A percentile compares a stretch with the other conserved stretches of the same genome.
These are phyloP conservation scores for Euphorbia tirucalli DNA, from an alignment of 345 rosid species.

Conservation along the genomic window DNA sequence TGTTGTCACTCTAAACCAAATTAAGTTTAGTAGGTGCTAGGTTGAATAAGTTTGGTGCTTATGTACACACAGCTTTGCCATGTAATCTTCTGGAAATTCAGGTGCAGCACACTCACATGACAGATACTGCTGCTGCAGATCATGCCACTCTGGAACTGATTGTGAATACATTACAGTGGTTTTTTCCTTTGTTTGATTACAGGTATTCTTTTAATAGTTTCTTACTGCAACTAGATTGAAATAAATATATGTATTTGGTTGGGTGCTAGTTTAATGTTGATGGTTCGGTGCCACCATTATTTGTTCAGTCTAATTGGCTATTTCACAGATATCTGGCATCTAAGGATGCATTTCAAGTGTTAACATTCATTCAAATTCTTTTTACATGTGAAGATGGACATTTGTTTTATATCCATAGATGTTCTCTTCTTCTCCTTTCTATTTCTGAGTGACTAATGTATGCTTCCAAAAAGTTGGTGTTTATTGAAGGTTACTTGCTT, in stretches of 20 bases:
- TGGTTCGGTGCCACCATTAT: conserved; percentile 7
- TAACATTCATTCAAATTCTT: not conserved
- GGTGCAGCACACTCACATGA: conserved; percentile 96
- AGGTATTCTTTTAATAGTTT: conserved; percentile 42
- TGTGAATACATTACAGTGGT: conserved; percentile 73
- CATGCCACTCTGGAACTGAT: conserved; percentile 72
- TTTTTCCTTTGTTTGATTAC: conserved; percentile 92
- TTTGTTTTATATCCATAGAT: not conserved
- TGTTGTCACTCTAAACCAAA: conserved; percentile 19
- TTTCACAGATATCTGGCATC: not conserved
- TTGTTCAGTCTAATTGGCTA: not conserved
- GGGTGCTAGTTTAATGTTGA: not conserved
- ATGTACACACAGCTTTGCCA: not conserved
- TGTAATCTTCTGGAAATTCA: conserved; percentile 31
- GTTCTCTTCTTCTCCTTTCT: not conserved
- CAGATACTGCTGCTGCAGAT: conserved; percentile 90
- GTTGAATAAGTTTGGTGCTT: conserved; percentile 9
- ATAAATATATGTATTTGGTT: no score
- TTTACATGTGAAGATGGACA: conserved; percentile 1
- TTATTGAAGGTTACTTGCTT: conserved; percentile 35
- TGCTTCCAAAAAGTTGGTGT: conserved; percentile 14
- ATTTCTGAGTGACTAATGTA: not conserved
- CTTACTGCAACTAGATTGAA: not conserved
- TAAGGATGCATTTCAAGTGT: not conserved
- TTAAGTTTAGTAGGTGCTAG: conserved; percentile 6